A percentile compares a stretch with the other conserved stretches of the same genome.
Conservation (phyloP, 1,284 basidiomycete genomes). For the Tilletia horrida region DNA sequence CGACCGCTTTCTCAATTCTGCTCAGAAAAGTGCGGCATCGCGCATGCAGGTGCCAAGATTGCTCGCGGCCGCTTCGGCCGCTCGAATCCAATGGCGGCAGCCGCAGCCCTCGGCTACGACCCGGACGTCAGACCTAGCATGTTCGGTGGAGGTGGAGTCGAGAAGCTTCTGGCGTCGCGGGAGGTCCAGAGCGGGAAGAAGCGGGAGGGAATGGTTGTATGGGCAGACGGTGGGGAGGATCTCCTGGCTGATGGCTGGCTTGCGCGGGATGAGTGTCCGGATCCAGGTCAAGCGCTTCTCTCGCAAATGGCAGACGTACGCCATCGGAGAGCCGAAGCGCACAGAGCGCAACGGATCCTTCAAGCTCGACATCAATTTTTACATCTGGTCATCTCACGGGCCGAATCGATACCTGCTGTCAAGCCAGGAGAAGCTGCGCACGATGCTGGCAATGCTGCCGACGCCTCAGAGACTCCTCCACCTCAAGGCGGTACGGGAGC, state of each 20-base stretch:
- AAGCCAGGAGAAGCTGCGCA: neutral
- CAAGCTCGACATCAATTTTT: neutral
- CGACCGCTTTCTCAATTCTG: conserved; percentile 42
- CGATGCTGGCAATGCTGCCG: neutral
- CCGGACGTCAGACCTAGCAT: conserved; percentile 1
- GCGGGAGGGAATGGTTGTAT: conserved; percentile 23
- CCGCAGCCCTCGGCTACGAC: conserved; percentile 1
- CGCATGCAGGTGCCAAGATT: conserved; percentile 22
- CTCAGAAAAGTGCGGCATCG: conserved; percentile 41
- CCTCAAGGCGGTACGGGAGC: neutral
- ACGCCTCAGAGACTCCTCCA: neutral
- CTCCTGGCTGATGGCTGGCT: conserved; percentile 1
- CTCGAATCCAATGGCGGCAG: conserved; percentile 4
- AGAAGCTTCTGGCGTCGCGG: conserved; percentile 13
- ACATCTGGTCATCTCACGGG: neutral
- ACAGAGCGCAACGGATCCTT: neutral
- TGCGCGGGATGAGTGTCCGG: neutral
- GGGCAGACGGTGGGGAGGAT: conserved; percentile 17
- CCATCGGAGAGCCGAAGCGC: neutral
- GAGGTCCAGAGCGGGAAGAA: conserved; percentile 19
- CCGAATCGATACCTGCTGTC: neutral
- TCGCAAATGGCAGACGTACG: conserved; percentile 1
- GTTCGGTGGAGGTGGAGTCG: conserved; percentile 12
- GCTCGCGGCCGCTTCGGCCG: conserved; percentile 15
- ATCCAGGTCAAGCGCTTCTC: neutral